Base-by-base conservation (phyloP, 192 early-diverging fungal species). In the Polychytrium aggregatum region DNA sequence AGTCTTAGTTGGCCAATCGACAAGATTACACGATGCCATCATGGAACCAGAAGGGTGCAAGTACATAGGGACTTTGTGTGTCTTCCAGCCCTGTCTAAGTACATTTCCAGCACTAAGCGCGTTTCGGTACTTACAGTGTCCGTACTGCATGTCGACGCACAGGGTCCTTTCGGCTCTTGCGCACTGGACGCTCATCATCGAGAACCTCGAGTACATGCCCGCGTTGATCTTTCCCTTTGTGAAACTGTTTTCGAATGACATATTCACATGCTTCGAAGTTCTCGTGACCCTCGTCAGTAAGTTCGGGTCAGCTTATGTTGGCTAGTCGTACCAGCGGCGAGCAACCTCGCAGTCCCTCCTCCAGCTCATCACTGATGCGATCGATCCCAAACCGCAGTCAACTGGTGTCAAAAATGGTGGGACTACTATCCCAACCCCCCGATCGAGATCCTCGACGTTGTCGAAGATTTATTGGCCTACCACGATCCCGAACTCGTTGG, bases 361-460 rank as follows among this genome's bases (percentile, higher is more conserved):
- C 31, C 4, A 8, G 31, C 31, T 33, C 31, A 33, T 33, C 11
- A 11, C 6, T 11, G 31, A 33, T 33, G n/a, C n/a, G n/a, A n/a
- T n/a, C n/a, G 31, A 33, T 33, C 6, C 31, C 36, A 44, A 46
- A 20, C 34, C 28, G 20, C 14, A 74, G 70, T 63, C 1, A 80
- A 80, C 46, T 80, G 70, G 68, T 79, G 76, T 42, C 74, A 80
- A 54, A 80, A 80, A 37, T 80, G 78, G 78, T 80, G 78, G 78
- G 76, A 80, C 17, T 80, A 78, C 37, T 73, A 70, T 57, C 78
- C 78, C 1, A 79, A 79, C 40, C 78, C 78, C 1, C 78, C 78
- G 0, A 48, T 80, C 13, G 75, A 80, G 50, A 59, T 52, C 27
- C 60, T 80, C 16, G 72, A 62, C 24, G 36, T 79, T 20, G 46